Percentiles rank a stretch among this genome's conserved stretches.
Evolutionary conservation across 192 early-diverging fungal species (phyloP).

Genomic region (Mortierella hygrophila): DNA sequence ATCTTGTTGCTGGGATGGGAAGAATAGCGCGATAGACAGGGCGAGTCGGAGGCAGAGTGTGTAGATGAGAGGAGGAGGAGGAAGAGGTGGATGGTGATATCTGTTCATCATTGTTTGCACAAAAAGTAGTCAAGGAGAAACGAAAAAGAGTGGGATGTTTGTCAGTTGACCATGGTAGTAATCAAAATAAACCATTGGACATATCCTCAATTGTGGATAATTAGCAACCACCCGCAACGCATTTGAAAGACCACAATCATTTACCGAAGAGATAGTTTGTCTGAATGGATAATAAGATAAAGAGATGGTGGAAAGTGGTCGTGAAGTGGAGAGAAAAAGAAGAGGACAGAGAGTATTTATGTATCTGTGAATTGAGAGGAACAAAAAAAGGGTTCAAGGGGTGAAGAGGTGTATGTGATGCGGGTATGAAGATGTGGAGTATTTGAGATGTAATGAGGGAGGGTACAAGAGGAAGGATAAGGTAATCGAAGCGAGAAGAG

Average conservation of each 20-base stretch:
- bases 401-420: not conserved
- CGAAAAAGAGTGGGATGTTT: too few relatives aligned
- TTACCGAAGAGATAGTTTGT: not conserved
- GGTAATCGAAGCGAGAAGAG: constrained; percentile 1
- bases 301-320: not conserved
- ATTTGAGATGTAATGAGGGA: not conserved
- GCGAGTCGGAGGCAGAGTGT: not conserved
- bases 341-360: not conserved
- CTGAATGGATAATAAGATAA: not conserved
- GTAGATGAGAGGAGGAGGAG: not conserved
- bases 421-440: not conserved
- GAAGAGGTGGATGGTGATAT: not conserved
- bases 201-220: too few relatives aligned
- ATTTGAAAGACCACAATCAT: too few relatives aligned
- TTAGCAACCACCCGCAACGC: too few relatives aligned
- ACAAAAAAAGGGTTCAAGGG: constrained; percentile 10
- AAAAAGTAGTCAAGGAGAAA: too few relatives aligned
- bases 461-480: constrained; percentile 8
- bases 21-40: not conserved
- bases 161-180: too few relatives aligned
- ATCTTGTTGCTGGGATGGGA: not conserved
- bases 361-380: not conserved
- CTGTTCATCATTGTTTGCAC: not conserved
- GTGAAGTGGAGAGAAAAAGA: not conserved
- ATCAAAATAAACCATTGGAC: too few relatives aligned